Conservation (phyloP, 106 monocot genomes). For the Posidonia australis region DNA sequence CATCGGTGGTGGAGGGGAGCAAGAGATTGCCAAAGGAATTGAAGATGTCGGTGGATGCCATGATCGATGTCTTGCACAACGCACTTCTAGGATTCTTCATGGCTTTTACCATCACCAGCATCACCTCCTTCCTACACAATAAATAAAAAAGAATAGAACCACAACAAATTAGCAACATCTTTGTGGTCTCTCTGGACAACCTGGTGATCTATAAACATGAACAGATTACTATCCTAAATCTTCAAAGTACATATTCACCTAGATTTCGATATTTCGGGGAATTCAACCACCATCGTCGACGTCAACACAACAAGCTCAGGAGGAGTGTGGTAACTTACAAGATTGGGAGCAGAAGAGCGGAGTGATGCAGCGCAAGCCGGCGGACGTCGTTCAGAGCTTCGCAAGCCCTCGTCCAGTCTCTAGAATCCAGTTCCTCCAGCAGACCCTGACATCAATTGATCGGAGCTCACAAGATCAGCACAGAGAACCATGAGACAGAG, state of each 20-base stretch:
- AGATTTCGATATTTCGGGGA: no score
- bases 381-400: slow-evolving; percentile 68
- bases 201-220: no score
- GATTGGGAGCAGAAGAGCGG: slow-evolving; percentile 41
- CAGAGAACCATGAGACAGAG: no score
- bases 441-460: slow-evolving; percentile 19
- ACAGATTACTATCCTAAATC: no score
- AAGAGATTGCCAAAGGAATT: slow-evolving; percentile 25
- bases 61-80: slow-evolving; percentile 69
- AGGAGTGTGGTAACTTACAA: slow-evolving; percentile 33
- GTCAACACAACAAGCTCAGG: no score
- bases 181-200: no score
- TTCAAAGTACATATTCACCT: no score
- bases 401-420: slow-evolving; percentile 58
- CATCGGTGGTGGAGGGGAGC: slow-evolving; percentile 15
- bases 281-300: no score
- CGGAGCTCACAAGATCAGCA: neutral
- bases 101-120: slow-evolving; percentile 46
- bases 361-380: slow-evolving; percentile 47
- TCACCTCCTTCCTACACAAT: slow-evolving; percentile 42
- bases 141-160: neutral
- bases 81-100: slow-evolving; percentile 90
- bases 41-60: slow-evolving; percentile 76
- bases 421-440: slow-evolving; percentile 54
- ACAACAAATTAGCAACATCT: neutral